Base-by-base conservation (phyloP, 805 yeast species). In the Wickerhamomyces pijperi region DNA sequence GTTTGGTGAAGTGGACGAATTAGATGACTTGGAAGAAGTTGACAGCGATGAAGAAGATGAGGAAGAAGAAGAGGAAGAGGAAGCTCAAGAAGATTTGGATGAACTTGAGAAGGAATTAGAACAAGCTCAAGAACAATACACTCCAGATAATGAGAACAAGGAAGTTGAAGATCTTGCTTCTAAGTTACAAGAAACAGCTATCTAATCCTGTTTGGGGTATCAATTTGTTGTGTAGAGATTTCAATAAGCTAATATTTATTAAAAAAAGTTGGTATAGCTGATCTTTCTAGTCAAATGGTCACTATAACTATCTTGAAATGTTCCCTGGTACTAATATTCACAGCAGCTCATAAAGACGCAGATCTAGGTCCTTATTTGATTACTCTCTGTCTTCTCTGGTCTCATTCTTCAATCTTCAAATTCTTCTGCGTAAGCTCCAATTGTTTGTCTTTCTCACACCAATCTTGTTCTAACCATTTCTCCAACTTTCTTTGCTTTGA, bases 11-110 rank as follows among this genome's bases (percentile, higher is more conserved):
- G 65, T 92, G 28, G 95, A 90, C 52, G 98, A 92, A 56, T 69
- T 92, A 37, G 97, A 90, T 51, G 98, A 92, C 50, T 73, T 92
- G 63, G 98, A 90, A 65, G 96, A 86, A 59, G 67, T 67, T 20
- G 80, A 69, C 36, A 68, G 70, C 36, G 84, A 74, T 35, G 80
- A 72, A 36, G 85, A 75, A 36, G 72, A 65, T 21, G 67, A 61
- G 17, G 67, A 56, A 20, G 63, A 58, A 7, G 61, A 59, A 20
- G 64, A 60, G 28, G 64, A 55, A 13, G 61, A 60, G 34, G 61
- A 54, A 21, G 66, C 53, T 6, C 61, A 57, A 19, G 61, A 55
- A 15, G 81, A 78, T 39, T 40, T 44, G 35, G 38, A 46, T 18
- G 53, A 48, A 20, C 35, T 67, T 17, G 70, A 66, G 36, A 61